Percentiles rank a stretch among this genome's conserved stretches.
phyloP scores from a whole-genome alignment of 192 early-diverging fungal species.

The Coemansia sp. region DNA sequence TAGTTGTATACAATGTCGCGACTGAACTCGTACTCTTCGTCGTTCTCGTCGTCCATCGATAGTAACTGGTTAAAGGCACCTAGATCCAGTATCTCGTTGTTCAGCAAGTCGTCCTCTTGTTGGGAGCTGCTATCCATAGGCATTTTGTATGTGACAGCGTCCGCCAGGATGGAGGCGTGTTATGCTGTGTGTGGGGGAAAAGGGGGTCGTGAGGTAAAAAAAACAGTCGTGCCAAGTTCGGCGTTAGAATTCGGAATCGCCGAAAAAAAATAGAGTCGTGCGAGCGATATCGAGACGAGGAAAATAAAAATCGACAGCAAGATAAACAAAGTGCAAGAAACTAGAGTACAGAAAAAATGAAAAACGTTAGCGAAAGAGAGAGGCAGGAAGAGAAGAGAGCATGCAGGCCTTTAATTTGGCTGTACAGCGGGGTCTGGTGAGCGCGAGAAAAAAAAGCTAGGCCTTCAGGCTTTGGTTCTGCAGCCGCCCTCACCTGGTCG shows the following conservation, averaged over 20 bases:
- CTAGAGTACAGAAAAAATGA: neutral
- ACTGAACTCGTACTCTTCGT: constrained; percentile 78
- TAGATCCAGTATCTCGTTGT: constrained; percentile 71
- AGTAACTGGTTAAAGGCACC: constrained; percentile 84
- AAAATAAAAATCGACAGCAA: neutral
- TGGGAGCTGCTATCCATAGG: constrained; percentile 4
- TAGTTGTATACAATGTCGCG: constrained; percentile 74
- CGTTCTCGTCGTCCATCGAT: constrained; percentile 91
- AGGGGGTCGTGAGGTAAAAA: neutral
- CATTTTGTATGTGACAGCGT: neutral
- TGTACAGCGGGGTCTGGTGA: neutral
- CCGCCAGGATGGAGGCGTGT: neutral
- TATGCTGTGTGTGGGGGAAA: neutral
- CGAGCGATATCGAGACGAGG: neutral
- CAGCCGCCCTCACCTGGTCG: neutral
- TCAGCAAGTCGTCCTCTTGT: constrained; percentile 36
- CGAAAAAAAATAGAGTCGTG: neutral
- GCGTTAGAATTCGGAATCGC: neutral
- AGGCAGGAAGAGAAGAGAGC: neutral
- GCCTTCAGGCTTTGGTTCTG: neutral
- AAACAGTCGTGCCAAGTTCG: neutral
- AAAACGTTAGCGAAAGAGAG: neutral
- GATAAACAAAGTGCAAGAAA: neutral
- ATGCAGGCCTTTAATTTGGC: neutral
- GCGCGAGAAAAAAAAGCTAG: neutral